Evolutionary conservation across 2,329 filamentous ascomycete species (phyloP).

Genomic region (Penicillium sp.): DNA sequence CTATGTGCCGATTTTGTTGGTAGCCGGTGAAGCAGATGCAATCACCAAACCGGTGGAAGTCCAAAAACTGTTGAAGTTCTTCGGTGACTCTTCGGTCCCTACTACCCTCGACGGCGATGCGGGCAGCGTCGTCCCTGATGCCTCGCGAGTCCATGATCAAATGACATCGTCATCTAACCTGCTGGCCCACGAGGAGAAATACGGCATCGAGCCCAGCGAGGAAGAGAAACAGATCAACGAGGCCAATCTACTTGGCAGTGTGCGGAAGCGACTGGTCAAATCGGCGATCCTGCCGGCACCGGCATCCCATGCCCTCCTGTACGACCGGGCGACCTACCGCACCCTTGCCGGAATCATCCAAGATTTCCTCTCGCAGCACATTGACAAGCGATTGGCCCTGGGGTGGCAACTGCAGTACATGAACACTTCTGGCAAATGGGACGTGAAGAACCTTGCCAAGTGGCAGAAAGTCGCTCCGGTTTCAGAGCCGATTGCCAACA

Average conservation of each 20-base stretch:
- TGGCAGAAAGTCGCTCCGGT: constrained; percentile 78
- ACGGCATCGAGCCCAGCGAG: constrained; percentile 22
- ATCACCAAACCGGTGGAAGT: constrained; percentile 69
- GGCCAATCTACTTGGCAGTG: constrained; percentile 14
- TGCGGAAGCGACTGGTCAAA: constrained; percentile 55
- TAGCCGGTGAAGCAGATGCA: constrained; percentile 70
- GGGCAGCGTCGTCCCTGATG: constrained; percentile 29
- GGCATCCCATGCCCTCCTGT: constrained; percentile 78
- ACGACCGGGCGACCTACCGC: constrained; percentile 68
- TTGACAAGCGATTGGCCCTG: constrained; percentile 72
- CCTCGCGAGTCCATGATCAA: constrained; percentile 28
- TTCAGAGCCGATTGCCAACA: constrained; percentile 67
- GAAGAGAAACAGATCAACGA: constrained; percentile 17
- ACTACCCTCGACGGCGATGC: constrained; percentile 24
- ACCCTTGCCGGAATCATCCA: constrained; percentile 75
- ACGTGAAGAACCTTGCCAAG: constrained; percentile 91
- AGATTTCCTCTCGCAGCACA: constrained; percentile 68
- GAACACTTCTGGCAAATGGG: constrained; percentile 89
- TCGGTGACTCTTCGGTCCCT: constrained; percentile 28
- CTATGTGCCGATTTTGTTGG: constrained; percentile 67
- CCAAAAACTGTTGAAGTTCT: constrained; percentile 56
- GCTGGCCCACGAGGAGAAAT: constrained; percentile 26
- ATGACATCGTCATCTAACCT: constrained; percentile 9
- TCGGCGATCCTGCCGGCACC: constrained; percentile 67
- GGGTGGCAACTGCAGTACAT: constrained; percentile 90